These are phyloP conservation scores for Tulasnella sp. DNA, from an alignment of 768 basidiomycete species.

Conservation along the genomic window DNA sequence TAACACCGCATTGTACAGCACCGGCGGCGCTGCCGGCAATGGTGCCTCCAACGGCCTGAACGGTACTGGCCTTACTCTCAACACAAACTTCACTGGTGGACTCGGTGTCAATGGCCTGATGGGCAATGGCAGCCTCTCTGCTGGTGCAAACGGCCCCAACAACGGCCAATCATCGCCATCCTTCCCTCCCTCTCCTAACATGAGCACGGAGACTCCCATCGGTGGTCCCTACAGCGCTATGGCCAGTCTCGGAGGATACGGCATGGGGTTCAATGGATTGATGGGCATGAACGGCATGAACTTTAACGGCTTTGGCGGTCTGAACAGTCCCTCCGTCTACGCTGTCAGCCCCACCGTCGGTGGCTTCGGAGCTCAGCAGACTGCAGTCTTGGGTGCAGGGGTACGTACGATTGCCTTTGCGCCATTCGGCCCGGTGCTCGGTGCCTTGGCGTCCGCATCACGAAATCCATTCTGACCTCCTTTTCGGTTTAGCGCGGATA, in stretches of 20 bases:
- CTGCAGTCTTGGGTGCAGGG: conserved; percentile 19
- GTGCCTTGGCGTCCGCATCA: conserved; percentile 12
- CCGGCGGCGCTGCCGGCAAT: conserved; percentile 4
- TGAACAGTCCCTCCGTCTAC: conserved; percentile 34
- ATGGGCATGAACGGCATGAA: conserved; percentile 32
- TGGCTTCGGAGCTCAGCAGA: conserved; percentile 11
- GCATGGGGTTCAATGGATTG: conserved; percentile 64
- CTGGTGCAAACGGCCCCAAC: conserved; percentile 11
- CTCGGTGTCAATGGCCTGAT: conserved; percentile 5
- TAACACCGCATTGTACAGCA: conserved; percentile 23
- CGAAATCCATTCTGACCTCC: neutral
- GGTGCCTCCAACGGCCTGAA: conserved; percentile 3
- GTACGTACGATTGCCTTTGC: conserved; percentile 16
- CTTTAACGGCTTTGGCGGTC: conserved; percentile 23
- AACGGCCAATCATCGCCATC: conserved; percentile 32
- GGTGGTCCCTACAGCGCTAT: conserved; percentile 35
- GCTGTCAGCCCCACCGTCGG: conserved; percentile 23
- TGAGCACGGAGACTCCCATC: conserved; percentile 18
- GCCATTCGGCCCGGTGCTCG: conserved; percentile 6
- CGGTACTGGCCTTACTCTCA: conserved; percentile 15
- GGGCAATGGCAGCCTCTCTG: conserved; percentile 18
- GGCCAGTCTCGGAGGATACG: conserved; percentile 34
- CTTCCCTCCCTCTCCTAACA: conserved; percentile 33
- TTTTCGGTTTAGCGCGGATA: conserved; percentile 19
- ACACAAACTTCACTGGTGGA: conserved; percentile 12